Evolutionary conservation across 305 asterid genomes (phyloP), one percentile per base, ranked within the genome.

Genomic region (Solanum hybrid): DNA sequence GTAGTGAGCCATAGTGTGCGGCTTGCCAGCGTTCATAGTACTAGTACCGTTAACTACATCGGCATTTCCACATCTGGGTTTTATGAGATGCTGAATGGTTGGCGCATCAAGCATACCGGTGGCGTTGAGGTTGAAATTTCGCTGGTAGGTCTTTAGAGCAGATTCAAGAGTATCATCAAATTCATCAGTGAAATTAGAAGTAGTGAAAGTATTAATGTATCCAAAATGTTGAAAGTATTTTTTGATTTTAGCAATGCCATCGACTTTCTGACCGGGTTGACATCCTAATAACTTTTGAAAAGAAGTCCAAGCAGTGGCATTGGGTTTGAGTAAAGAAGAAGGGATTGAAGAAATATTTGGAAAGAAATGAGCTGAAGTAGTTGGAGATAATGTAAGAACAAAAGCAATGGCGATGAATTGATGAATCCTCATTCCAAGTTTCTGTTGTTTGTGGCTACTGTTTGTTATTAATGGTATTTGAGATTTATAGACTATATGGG

Each of bases 1-100:
- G 93, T 95, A 95, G 36, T 93, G 99, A 32, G 77, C 77, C 16
- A 71, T 10, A 13, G 34, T 71, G 34, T 26, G 77, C 12, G 86
- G 26, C 35, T 88, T 88, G 37, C 95, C 96, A 11, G 95, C 92
- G 7, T 91, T 94, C 99, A 96, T 97, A 0, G 95, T 90, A 20
- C 97, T 94, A 0, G 97, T 86, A 8, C 98, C 99, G 88, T 94
- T 93, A 90, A 94, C 89, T 26, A 95, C 69, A 56, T 97, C 99
- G 1, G 98, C 85, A 71, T 94, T 94, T 4, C 99, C 98, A 88
- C 99, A 97, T 81, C 99, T 91, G 7, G 99, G 99, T 7, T n/a
- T 91, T 22, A 93, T 91, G 51, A 97, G 56, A 51, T 89, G 94
- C 22, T 87, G 85, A 4, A 96, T 14, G 0, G 98, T 97, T 0